These are phyloP conservation scores for Zygosaccharomyces sapae DNA, from an alignment of 1,139 yeast genomes.

Conservation along the genomic window DNA sequence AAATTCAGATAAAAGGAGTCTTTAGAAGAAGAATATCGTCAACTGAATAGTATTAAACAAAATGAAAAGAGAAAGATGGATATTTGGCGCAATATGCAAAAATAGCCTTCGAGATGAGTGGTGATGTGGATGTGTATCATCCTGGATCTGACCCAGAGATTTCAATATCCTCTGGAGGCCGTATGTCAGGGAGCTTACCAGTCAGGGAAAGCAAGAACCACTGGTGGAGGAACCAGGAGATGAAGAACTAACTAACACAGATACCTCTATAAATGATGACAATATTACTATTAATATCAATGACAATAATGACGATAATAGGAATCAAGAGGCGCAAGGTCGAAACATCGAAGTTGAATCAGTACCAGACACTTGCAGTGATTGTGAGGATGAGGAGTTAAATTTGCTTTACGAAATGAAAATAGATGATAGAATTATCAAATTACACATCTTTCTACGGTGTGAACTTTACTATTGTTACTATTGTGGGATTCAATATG, in stretches of 20 bases:
- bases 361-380: constrained; percentile 15
- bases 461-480: constrained; percentile 42
- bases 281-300: no score
- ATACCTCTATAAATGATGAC: no score
- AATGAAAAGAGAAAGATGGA: constrained; percentile 20
- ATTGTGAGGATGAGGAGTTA: constrained; percentile 35
- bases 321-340: constrained; percentile 3
- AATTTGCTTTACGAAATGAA: constrained; percentile 32
- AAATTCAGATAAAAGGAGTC: neutral
- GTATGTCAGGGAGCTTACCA: constrained; percentile 24
- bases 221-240: constrained; percentile 9
- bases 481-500: constrained; percentile 45
- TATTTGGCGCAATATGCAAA: constrained; percentile 30
- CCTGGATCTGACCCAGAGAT: constrained; percentile 31
- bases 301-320: no score
- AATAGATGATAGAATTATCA: constrained; percentile 31
- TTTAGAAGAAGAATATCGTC: constrained; percentile 21
- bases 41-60: constrained; percentile 16
- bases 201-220: constrained; percentile 7
- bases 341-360: constrained; percentile 9
- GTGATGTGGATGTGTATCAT: constrained; percentile 29
- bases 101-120: constrained; percentile 34
- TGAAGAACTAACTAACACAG: constrained; percentile 8
- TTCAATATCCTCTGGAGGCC: constrained; percentile 39
- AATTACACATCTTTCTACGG: constrained; percentile 39